phyloP scores from a whole-genome alignment of 176 grass and related monocot species.

The Pontederia paniculata region DNA sequence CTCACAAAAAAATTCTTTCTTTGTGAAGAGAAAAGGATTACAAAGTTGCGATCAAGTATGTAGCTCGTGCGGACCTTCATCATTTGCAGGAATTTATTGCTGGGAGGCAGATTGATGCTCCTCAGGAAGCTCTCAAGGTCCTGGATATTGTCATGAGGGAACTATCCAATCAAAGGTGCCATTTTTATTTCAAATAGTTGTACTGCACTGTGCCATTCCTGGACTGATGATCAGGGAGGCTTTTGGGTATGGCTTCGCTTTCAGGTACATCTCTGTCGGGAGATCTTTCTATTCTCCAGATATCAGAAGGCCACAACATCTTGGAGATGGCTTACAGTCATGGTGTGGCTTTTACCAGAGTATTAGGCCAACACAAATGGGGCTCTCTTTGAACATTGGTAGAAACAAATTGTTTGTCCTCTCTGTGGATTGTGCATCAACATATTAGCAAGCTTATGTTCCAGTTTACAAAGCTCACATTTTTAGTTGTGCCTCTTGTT shows the following conservation, averaged over 20 bases:
- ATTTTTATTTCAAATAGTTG: not conserved
- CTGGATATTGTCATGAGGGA: constrained; percentile 91
- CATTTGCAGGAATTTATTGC: constrained; percentile 83
- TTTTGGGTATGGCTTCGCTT: not conserved
- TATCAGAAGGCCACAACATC: not conserved
- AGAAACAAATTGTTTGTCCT: not conserved
- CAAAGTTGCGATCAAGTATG: constrained; percentile 84
- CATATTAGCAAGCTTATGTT: not conserved
- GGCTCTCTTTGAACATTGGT: constrained; percentile 57
- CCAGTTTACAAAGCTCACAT: not conserved
- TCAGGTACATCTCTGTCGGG: constrained; percentile 35
- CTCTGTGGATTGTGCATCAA: not conserved
- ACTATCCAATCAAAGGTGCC: constrained; percentile 75
- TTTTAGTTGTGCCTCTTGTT: not conserved
- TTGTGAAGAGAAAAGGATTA: constrained; percentile 76
- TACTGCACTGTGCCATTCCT: not conserved
- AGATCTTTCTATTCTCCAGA: constrained; percentile 54
- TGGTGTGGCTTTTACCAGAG: constrained; percentile 84
- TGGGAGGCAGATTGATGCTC: constrained; percentile 69
- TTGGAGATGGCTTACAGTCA: constrained; percentile 25
- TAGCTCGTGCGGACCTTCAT: constrained; percentile 79
- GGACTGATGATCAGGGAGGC: not conserved
- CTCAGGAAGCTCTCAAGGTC: constrained; percentile 83
- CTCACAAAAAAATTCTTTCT: not conserved
- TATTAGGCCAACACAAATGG: constrained; percentile 51